Percentiles rank a stretch among this genome's conserved stretches.
These are phyloP conservation scores for Kwoniella europaea DNA, from an alignment of 768 basidiomycete species.

Conservation along the genomic window DNA sequence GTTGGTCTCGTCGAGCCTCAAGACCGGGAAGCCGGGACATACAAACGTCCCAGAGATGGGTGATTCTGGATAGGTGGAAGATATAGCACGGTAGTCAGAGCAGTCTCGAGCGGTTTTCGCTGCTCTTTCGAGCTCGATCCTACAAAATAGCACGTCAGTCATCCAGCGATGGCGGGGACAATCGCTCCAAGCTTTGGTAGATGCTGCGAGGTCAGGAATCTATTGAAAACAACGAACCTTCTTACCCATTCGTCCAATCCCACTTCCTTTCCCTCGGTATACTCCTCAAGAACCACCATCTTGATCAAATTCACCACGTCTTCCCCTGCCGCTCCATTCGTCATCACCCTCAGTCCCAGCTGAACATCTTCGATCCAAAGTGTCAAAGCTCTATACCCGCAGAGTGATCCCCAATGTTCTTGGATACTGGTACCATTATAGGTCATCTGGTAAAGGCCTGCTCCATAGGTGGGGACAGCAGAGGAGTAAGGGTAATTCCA, in stretches of 20 bases:
- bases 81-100: neutral
- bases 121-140: neutral
- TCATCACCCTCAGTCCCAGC: neutral
- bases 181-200: too few species aligned
- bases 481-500: constrained; percentile 9
- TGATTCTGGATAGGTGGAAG: neutral
- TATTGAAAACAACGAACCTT: neutral
- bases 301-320: neutral
- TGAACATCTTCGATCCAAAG: neutral
- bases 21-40: neutral
- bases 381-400: neutral
- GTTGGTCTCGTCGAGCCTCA: neutral
- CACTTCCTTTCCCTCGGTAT: neutral
- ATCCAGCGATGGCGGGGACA: too few species aligned
- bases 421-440: neutral
- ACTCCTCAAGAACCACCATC: neutral
- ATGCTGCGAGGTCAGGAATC: neutral
- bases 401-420: neutral
- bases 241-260: neutral
- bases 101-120: neutral
- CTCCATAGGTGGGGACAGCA: constrained; percentile 1
- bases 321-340: neutral
- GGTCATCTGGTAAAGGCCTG: neutral
- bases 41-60: neutral
- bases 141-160: too few species aligned